These are phyloP conservation scores for Sugiyamaella japonica DNA, from an alignment of 1,139 yeast species.

Conservation along the genomic window DNA sequence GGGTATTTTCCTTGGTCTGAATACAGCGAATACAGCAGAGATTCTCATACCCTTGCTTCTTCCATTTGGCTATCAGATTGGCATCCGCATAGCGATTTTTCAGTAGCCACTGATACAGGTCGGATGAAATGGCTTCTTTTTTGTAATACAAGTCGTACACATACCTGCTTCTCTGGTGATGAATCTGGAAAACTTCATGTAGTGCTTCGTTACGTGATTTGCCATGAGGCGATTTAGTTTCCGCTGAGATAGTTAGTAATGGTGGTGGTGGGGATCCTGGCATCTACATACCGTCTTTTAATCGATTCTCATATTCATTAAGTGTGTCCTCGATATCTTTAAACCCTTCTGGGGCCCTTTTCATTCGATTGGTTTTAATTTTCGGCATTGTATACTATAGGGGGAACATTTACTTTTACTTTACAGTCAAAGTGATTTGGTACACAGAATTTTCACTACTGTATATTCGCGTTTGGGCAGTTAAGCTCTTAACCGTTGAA, in stretches of 20 bases:
- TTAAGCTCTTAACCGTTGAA: too few species aligned
- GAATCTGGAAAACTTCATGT: constrained; percentile 72
- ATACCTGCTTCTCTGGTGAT: constrained; percentile 76
- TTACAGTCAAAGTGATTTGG: background rate
- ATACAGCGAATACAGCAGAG: constrained; percentile 84
- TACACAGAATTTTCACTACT: too few species aligned
- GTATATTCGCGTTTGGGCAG: too few species aligned
- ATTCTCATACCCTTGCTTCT: constrained; percentile 84
- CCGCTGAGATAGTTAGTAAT: constrained; percentile 24
- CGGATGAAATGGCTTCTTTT: constrained; percentile 62
- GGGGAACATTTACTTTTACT: background rate
- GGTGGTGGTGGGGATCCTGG: constrained; percentile 11
- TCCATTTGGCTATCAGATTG: constrained; percentile 85
- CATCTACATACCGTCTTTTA: constrained; percentile 56
- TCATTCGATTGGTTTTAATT: constrained; percentile 47
- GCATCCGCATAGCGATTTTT: constrained; percentile 68
- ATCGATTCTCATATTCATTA: constrained; percentile 57
- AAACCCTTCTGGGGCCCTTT: constrained; percentile 73
- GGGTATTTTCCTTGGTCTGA: constrained; percentile 59
- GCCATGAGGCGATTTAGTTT: constrained; percentile 35
- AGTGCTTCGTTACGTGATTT: constrained; percentile 51
- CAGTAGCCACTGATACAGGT: constrained; percentile 76
- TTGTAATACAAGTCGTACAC: constrained; percentile 73
- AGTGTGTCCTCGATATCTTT: constrained; percentile 69
- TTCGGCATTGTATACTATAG: constrained; percentile 44